Conservation (phyloP, 2,329 filamentous ascomycete species). For the Trichoderma atrobrunneum region DNA sequence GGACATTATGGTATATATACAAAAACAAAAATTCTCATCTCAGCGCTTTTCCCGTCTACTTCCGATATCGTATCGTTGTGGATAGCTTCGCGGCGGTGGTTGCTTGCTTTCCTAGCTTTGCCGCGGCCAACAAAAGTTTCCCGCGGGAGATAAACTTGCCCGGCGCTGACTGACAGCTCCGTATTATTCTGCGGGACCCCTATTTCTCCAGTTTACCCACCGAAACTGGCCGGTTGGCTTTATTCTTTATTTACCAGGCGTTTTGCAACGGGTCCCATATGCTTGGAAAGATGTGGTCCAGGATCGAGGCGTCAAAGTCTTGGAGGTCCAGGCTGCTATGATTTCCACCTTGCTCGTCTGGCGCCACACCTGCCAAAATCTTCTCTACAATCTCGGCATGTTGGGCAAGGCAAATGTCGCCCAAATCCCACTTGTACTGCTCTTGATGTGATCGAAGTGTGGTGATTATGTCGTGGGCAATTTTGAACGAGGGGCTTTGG, state of each 20-base stretch:
- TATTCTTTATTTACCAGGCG: constrained; percentile 28
- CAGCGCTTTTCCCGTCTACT: not conserved
- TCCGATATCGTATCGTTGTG: constrained; percentile 23
- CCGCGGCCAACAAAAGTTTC: constrained; percentile 20
- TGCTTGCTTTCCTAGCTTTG: constrained; percentile 16
- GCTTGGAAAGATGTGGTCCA: constrained; percentile 36
- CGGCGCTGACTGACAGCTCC: not conserved
- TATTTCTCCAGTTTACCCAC: not conserved
- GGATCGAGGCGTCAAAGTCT: constrained; percentile 34
- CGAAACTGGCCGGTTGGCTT: not conserved
- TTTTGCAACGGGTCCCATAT: constrained; percentile 39
- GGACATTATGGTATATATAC: not conserved
- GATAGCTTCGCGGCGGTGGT: constrained; percentile 1
- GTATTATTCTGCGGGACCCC: not conserved
- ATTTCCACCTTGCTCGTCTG: constrained; percentile 23
- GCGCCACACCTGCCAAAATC: constrained; percentile 31
- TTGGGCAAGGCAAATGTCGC: constrained; percentile 48
- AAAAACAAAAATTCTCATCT: not conserved
- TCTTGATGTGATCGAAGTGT: constrained; percentile 40
- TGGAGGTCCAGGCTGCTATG: constrained; percentile 25
- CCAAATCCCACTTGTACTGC: constrained; percentile 47
- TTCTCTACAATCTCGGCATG: constrained; percentile 48
- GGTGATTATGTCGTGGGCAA: constrained; percentile 42
- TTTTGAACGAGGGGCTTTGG: constrained; percentile 39
- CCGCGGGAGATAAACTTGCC: constrained; percentile 12